Base-by-base conservation (phyloP, 2,329 filamentous ascomycete species). In the Emydomyces testavorans region DNA sequence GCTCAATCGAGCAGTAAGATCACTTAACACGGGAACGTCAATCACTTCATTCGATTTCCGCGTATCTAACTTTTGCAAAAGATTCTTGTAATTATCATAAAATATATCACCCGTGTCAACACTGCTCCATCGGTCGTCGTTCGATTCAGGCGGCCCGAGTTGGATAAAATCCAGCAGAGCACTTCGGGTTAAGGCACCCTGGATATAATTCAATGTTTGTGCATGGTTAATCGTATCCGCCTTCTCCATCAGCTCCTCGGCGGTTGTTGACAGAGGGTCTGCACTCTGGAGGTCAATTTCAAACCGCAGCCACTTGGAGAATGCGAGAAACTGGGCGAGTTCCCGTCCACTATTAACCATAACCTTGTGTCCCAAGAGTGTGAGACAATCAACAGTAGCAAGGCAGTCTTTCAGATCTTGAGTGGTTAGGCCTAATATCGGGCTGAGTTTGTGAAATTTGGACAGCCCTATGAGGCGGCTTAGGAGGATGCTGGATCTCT, bases 391-490 rank as follows among this genome's bases (percentile, higher is more conserved):
- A 23, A 90, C 69, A 6, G 80, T 80, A 51, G 92, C 83, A 50
- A 78, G 74, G 15, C 72, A 71, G 46, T 66, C 71, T 52, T 72
- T 80, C 40, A 87, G 74, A 55, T 83, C 77, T 1, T 70, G 64
- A 13, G 72, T 76, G 11, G 78, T 77, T 49, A 88, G 78, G 2
- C 83, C 84, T 32, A 85, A 75, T 40, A 79, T 74, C 49, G 78
- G 75, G 41, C 76, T 75, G 26, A 75, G 70, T 50, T 82, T 81
- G 60, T 90, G 78, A 57, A 88, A 94, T 51, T 79, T 79, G 2
- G 89, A 87, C 10, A 96, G 77, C 0, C 92, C 90, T 18, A 84
- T 78, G 1, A 98, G 75, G 10, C 87, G 81, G 55, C 83, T 87
- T 23, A 94, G 75, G 26, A 94, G 81, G 20, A 95, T 79, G 39